phyloP scores from a whole-genome alignment of 2,329 filamentous ascomycete genomes.

The Aphanocladium album region DNA sequence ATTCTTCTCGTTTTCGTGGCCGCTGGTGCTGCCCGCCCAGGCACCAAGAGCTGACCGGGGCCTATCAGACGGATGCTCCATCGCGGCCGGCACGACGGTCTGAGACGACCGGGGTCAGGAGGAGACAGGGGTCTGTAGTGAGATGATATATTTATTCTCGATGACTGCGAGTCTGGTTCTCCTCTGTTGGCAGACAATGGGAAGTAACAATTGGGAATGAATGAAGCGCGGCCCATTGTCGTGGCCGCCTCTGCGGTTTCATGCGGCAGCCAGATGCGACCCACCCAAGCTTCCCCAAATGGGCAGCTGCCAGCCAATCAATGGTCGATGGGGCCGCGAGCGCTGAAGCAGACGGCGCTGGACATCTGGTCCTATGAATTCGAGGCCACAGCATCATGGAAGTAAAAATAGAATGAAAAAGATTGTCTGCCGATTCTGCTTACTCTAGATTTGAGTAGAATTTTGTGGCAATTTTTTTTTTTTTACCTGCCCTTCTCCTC shows the following conservation, averaged over 20 bases:
- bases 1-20: neutral
- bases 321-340: neutral
- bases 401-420: neutral
- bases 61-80: slow-evolving; percentile 3
- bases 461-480: neutral
- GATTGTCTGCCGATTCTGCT: neutral
- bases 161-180: no score
- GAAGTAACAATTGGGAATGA: neutral
- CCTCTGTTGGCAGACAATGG: neutral
- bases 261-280: neutral
- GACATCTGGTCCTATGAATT: neutral
- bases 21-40: neutral
- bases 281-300: neutral
- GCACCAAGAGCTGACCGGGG: neutral
- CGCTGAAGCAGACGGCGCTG: neutral
- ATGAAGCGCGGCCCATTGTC: neutral
- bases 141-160: no score
- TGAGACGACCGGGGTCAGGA: neutral
- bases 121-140: neutral
- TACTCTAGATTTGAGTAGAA: neutral
- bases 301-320: neutral
- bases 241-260: neutral
- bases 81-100: no score
- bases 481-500: neutral
- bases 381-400: no score